A percentile compares a stretch with the other conserved stretches of the same genome.
Conservation (phyloP, 2,329 filamentous ascomycete genomes). For the Curvularia verruculosa region DNA sequence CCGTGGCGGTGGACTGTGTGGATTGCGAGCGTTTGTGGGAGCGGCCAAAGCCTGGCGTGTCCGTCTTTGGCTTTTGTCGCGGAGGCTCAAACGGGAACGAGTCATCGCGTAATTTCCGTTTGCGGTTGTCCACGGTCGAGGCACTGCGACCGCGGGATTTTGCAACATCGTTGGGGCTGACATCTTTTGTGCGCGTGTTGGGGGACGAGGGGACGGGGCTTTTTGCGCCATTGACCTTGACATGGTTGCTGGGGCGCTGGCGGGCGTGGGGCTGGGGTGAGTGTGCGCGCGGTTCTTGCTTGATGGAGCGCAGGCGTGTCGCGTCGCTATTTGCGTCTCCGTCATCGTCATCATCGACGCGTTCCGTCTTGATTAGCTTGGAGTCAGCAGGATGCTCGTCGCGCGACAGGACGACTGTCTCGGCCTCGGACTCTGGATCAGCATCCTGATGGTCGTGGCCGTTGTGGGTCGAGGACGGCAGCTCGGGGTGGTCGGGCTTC, state of each 20-base stretch:
- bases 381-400: constrained; percentile 50
- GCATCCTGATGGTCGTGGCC: constrained; percentile 43
- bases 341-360: constrained; percentile 39
- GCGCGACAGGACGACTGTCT: constrained; percentile 55
- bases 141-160: constrained; percentile 45
- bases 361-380: constrained; percentile 51
- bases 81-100: constrained; percentile 47
- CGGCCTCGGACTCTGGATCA: constrained; percentile 56
- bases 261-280: constrained; percentile 38
- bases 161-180: constrained; percentile 38
- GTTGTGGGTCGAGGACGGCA: constrained; percentile 17
- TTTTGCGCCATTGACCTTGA: constrained; percentile 40
- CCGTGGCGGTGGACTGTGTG: constrained; percentile 43
- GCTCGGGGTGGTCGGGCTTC: not conserved
- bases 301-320: constrained; percentile 34
- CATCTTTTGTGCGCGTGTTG: constrained; percentile 45
- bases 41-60: constrained; percentile 44
- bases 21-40: constrained; percentile 49
- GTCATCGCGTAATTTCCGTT: constrained; percentile 50
- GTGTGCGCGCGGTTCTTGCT: constrained; percentile 33
- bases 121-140: constrained; percentile 48
- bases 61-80: constrained; percentile 49
- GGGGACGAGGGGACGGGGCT: constrained; percentile 45
- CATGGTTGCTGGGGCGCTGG: constrained; percentile 30
- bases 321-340: constrained; percentile 32